Evolutionary conservation across 1,284 basidiomycete species (phyloP).

Genomic region (Meripilus lineatus): DNA sequence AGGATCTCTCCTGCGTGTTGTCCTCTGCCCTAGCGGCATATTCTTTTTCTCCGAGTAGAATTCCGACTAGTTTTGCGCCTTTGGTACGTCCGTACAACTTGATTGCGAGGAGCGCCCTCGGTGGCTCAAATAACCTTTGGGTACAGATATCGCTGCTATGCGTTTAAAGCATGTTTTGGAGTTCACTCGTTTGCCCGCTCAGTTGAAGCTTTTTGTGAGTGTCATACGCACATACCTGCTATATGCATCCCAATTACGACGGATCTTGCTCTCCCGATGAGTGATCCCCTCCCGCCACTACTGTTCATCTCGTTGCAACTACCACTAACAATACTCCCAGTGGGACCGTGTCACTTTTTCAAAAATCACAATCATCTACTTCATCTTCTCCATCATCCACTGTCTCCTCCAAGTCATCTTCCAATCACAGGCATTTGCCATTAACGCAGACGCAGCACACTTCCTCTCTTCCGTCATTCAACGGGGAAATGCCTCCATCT

Average conservation of each 20-base stretch:
- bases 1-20: conserved; percentile 22
- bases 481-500: conserved; percentile 42
- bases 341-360: conserved; percentile 70
- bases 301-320: too few relatives aligned
- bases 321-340: too few relatives aligned
- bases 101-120: too few relatives aligned
- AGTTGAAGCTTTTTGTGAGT: conserved; percentile 52
- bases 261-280: too few relatives aligned
- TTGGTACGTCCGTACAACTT: too few relatives aligned
- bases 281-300: too few relatives aligned
- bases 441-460: conserved; percentile 53
- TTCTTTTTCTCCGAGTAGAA: conserved; percentile 24
- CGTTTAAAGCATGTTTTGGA: conserved; percentile 39
- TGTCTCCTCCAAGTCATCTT: conserved; percentile 65
- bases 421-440: conserved; percentile 61
- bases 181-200: conserved; percentile 33
- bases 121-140: too few relatives aligned
- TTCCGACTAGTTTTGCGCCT: too few relatives aligned
- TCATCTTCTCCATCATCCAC: conserved; percentile 61
- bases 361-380: conserved; percentile 58
- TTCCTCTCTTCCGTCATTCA: conserved; percentile 48
- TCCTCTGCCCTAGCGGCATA: conserved; percentile 45
- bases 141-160: conserved; percentile 29
- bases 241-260: too few relatives aligned
- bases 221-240: conserved; percentile 6